phyloP scores from a whole-genome alignment of 2,329 filamentous ascomycete species.

The Cordyceps pruinosa region DNA sequence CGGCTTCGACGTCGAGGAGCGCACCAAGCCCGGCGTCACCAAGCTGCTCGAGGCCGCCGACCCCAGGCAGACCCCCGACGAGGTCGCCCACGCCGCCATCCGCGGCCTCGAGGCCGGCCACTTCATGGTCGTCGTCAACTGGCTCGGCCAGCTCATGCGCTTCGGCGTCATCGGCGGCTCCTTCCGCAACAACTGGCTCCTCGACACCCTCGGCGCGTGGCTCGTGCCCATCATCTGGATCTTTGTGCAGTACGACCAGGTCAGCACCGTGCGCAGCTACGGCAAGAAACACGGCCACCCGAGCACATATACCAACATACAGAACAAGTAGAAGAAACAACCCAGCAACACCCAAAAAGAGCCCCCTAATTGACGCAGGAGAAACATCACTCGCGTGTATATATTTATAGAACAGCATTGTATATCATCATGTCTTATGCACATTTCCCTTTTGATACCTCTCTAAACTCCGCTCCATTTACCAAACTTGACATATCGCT shows the following conservation, averaged over 20 bases:
- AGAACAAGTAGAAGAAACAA: conserved; percentile 17
- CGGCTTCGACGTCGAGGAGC: conserved; percentile 68
- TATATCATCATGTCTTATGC: conserved; percentile 10
- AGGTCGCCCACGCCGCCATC: conserved; percentile 66
- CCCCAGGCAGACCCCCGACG: conserved; percentile 67
- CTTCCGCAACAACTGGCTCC: conserved; percentile 50
- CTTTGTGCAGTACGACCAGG: conserved; percentile 50
- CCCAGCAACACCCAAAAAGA: conserved; percentile 12
- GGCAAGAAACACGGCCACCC: conserved; percentile 54
- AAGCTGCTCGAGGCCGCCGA: conserved; percentile 76
- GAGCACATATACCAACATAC: conserved; percentile 34
- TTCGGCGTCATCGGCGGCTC: conserved; percentile 50
- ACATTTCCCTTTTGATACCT: conserved; percentile 7
- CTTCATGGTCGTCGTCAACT: conserved; percentile 70
- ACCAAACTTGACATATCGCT: conserved; percentile 54
- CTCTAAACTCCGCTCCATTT: conserved; percentile 54
- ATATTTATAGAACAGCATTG: conserved; percentile 1
- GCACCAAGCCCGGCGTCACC: conserved; percentile 73
- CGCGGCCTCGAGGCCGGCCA: conserved; percentile 71
- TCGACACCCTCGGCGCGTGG: conserved; percentile 52
- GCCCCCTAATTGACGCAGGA: not conserved
- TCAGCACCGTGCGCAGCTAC: conserved; percentile 51
- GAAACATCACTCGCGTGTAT: conserved; percentile 1
- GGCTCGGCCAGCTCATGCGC: conserved; percentile 66
- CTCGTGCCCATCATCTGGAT: conserved; percentile 49